Evolutionary conservation across 768 basidiomycete species (phyloP).

Genomic region (Tricholoma sp.): DNA sequence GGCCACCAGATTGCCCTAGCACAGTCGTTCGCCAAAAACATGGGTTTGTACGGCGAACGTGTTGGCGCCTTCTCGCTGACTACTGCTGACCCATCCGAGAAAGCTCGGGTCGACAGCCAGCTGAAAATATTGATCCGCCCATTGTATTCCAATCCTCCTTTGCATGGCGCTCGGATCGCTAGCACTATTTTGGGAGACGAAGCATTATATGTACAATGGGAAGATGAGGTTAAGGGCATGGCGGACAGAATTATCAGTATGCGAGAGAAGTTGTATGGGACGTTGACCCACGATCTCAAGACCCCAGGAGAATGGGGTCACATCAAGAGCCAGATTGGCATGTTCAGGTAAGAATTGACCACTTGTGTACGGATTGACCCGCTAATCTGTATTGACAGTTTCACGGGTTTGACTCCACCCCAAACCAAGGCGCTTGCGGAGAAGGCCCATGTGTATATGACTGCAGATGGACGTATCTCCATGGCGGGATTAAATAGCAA

Average conservation of each 20-base stretch:
- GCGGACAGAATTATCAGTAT: slow-evolving; percentile 92
- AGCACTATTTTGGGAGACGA: slow-evolving; percentile 73
- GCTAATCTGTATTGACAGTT: slow-evolving; percentile 38
- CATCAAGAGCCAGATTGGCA: slow-evolving; percentile 93
- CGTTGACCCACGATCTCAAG: slow-evolving; percentile 69
- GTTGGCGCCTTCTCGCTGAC: slow-evolving; percentile 94
- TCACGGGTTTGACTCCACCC: slow-evolving; percentile 75
- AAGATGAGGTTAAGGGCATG: slow-evolving; percentile 92
- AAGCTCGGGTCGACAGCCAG: slow-evolving; percentile 86
- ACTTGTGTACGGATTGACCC: neutral
- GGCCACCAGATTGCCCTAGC: slow-evolving; percentile 88
- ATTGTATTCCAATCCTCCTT: slow-evolving; percentile 97
- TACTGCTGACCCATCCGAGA: slow-evolving; percentile 65
- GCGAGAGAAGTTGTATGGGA: slow-evolving; percentile 77
- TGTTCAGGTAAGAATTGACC: slow-evolving; percentile 74
- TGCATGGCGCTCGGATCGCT: slow-evolving; percentile 86
- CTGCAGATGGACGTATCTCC: slow-evolving; percentile 87
- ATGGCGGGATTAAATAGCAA: slow-evolving; percentile 85
- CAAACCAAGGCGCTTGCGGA: slow-evolving; percentile 83
- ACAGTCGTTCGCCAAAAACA: slow-evolving; percentile 99
- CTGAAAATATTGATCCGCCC: slow-evolving; percentile 93
- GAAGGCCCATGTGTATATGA: slow-evolving; percentile 92
- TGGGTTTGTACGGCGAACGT: slow-evolving; percentile 98
- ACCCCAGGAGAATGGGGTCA: slow-evolving; percentile 96
- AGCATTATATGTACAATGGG: slow-evolving; percentile 82